These are phyloP conservation scores for Lipomyces kockii DNA, from an alignment of 805 yeast genomes.

Conservation along the genomic window DNA sequence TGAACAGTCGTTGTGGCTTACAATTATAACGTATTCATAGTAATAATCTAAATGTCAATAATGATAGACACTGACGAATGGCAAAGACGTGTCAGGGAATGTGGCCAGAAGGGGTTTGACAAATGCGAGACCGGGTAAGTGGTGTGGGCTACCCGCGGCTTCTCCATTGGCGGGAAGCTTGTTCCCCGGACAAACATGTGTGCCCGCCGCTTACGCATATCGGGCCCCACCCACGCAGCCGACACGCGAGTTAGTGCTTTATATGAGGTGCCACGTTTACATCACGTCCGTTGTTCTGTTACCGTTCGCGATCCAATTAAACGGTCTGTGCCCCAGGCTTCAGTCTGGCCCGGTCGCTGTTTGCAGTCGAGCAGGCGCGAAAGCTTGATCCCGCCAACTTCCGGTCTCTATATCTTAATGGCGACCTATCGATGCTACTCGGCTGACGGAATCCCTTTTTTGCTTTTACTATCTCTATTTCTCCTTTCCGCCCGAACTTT, in stretches of 20 bases:
- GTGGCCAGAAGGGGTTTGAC: not conserved
- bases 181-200: not conserved
- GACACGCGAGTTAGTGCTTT: not conserved
- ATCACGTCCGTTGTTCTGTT: not conserved
- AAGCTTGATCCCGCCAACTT: not conserved
- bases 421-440: not conserved
- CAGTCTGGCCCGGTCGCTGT: no score
- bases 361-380: no score
- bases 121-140: not conserved
- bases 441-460: not conserved
- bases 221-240: not conserved
- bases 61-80: not conserved
- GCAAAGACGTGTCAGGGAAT: not conserved
- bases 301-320: not conserved
- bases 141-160: not conserved
- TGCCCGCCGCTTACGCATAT: slow-evolving; percentile 1
- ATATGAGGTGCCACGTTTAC: not conserved
- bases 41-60: no score
- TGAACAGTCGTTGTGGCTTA: no score
- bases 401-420: not conserved
- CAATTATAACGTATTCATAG: no score
- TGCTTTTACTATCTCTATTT: not conserved
- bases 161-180: not conserved
- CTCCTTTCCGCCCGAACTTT: not conserved
- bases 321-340: not conserved